Base-by-base conservation (phyloP, 2,329 filamentous ascomycete species). In the Rhynchosporium agropyri region DNA sequence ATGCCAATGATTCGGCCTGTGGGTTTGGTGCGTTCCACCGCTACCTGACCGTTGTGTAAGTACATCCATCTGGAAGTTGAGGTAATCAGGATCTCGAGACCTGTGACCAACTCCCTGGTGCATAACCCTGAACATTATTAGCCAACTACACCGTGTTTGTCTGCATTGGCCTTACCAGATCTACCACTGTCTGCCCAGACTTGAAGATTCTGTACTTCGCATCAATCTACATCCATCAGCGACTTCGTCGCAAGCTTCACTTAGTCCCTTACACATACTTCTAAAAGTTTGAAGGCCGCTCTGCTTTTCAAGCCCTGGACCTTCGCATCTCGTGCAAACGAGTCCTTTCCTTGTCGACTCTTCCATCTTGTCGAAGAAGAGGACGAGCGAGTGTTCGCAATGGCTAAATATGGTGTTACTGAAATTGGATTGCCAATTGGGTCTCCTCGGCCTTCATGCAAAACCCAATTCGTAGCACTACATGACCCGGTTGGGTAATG, bases 201-300 rank as follows among this genome's bases (percentile, higher is more conserved):
- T 82, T 86, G 77, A 99, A 97, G 26, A 99, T 77, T 57, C 80
- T 85, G 76, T 96, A 89, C 71, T 90, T 91, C 20, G 87, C 79
- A 77, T 98, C 89, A 77, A 99, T 90, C 89, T 93, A 66, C 54
- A 36, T 45, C 26, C 42, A 57, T 61, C 43, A 61, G 59, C 51
- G 50, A 28, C 33, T 26, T 50, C 53, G 62, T 33, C 67, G 62
- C 60, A 43, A 38, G 45, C 45, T 58, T 49, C 26, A 6, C 15
- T 48, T n/a, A 3, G 46, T 6, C 28, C 26, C 6, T 2, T 6
- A 1, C 9, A 46, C 57, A 38, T 74, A 92, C 92, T 81, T 97
- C 90, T 20, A 97, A 77, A 9, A 99, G 80, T 77, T 99, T 99
- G 76, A 95, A 97, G 0, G 93, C 95, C 31, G 95, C 95, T 66